Conservation (phyloP, 208 protist genomes). For the Trypanosoma cruzi region DNA sequence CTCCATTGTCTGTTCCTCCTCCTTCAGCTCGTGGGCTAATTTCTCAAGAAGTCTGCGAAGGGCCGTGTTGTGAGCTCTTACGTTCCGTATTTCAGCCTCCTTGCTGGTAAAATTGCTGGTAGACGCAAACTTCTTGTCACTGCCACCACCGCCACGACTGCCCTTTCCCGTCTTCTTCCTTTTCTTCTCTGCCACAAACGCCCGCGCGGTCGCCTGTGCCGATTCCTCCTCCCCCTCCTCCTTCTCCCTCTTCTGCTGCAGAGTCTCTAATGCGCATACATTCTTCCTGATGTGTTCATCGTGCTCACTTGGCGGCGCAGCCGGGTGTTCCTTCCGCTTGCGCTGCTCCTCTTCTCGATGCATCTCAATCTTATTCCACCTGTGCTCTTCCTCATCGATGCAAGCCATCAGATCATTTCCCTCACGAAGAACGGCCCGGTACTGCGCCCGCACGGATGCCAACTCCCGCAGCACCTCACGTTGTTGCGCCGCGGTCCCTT, state of each 20-base stretch:
- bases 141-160: background rate
- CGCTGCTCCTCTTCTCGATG: background rate
- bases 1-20: background rate
- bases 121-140: background rate
- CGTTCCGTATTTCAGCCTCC: background rate
- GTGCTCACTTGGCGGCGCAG: background rate
- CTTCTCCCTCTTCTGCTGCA: too few relatives aligned
- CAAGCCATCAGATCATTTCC: slow-evolving; percentile 2
- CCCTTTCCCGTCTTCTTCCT: background rate
- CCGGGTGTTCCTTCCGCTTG: background rate
- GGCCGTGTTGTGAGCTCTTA: slow-evolving; percentile 7
- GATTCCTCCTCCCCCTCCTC: background rate
- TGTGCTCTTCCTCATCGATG: slow-evolving; percentile 2
- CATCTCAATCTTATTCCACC: background rate
- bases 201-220: background rate
- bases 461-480: slow-evolving; percentile 1
- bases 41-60: background rate
- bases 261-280: background rate
- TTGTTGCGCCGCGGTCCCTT: background rate
- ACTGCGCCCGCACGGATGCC: background rate
- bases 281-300: background rate
- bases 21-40: background rate
- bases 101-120: background rate
- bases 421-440: background rate
- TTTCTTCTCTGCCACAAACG: background rate